Conservation (phyloP, 495 filamentous ascomycete genomes). For the Penicillium silybi region DNA sequence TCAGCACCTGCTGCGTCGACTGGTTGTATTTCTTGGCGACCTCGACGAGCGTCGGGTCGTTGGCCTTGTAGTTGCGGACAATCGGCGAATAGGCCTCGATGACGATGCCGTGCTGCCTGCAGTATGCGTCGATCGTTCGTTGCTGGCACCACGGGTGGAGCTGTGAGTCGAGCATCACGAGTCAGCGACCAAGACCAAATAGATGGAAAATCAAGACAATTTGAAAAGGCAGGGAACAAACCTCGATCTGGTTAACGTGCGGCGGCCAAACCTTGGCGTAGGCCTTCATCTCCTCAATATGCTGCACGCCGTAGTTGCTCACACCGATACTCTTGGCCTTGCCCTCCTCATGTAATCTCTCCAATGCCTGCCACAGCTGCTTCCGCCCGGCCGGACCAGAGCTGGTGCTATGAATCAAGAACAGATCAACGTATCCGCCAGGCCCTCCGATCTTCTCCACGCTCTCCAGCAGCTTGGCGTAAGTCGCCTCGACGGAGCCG, state of each 20-base stretch:
- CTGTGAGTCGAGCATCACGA: slow-evolving; percentile 23
- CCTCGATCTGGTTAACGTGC: slow-evolving; percentile 68
- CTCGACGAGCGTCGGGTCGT: slow-evolving; percentile 49
- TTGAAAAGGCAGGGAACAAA: slow-evolving; percentile 19
- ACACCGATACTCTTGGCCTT: slow-evolving; percentile 62
- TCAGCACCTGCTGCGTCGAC: slow-evolving; percentile 50
- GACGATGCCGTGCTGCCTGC: slow-evolving; percentile 55
- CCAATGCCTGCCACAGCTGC: slow-evolving; percentile 63
- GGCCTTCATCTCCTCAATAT: slow-evolving; percentile 59
- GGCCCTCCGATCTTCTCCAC: slow-evolving; percentile 57
- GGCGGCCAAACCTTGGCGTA: slow-evolving; percentile 63
- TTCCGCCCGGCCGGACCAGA: slow-evolving; percentile 50
- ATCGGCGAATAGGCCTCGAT: slow-evolving; percentile 66
- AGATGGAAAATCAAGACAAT: background rate
- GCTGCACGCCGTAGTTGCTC: slow-evolving; percentile 62
- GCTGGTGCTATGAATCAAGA: slow-evolving; percentile 62
- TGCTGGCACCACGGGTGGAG: slow-evolving; percentile 69
- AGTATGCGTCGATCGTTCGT: slow-evolving; percentile 56
- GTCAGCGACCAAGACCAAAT: background rate
- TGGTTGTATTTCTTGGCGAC: slow-evolving; percentile 51
- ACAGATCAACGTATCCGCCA: slow-evolving; percentile 65
- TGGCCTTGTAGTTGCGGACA: slow-evolving; percentile 57
- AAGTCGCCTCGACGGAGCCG: slow-evolving; percentile 54
- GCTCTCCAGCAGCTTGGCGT: slow-evolving; percentile 54
- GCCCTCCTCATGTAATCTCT: slow-evolving; percentile 55